Conservation (phyloP, 352 stramenopile genomes). For the Pythium chondricola region DNA sequence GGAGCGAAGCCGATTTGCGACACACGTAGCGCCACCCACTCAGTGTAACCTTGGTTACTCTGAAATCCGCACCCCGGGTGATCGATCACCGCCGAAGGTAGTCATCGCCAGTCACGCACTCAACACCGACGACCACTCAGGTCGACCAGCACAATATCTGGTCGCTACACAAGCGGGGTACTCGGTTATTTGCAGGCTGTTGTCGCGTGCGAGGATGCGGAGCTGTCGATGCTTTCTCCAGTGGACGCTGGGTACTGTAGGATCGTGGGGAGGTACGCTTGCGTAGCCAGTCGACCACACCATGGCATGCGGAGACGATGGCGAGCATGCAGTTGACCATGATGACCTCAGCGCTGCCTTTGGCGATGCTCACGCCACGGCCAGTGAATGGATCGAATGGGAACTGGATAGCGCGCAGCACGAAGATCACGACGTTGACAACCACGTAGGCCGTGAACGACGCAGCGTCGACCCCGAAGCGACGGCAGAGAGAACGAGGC, state of each 20-base stretch:
- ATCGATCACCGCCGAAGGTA: too few relatives aligned
- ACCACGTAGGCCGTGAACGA: conserved; percentile 27
- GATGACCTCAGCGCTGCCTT: conserved; percentile 33
- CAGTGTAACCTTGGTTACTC: too few relatives aligned
- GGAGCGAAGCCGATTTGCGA: too few relatives aligned
- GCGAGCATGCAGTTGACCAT: conserved; percentile 29
- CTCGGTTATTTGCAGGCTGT: conserved; percentile 21
- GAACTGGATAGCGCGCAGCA: conserved; percentile 21
- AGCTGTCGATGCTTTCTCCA: conserved; percentile 33
- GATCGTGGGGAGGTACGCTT: neutral
- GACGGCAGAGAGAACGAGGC: conserved; percentile 5
- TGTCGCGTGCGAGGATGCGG: conserved; percentile 30
- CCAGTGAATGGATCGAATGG: conserved; percentile 21
- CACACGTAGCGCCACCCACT: too few relatives aligned
- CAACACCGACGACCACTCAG: too few relatives aligned
- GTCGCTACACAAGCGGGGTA: conserved; percentile 30
- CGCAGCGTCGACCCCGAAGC: conserved; percentile 9
- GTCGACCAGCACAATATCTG: too few relatives aligned
- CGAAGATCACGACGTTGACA: conserved; percentile 20
- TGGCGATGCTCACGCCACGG: conserved; percentile 26
- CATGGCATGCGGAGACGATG: conserved; percentile 31
- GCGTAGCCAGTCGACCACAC: conserved; percentile 19
- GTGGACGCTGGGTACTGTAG: conserved; percentile 1
- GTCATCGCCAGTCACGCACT: too few relatives aligned
- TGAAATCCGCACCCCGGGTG: too few relatives aligned